A percentile compares a stretch with the other conserved stretches of the same genome.
These are phyloP conservation scores for Coriaria nepalensis DNA, from an alignment of 306 rosid genomes.

Conservation along the genomic window DNA sequence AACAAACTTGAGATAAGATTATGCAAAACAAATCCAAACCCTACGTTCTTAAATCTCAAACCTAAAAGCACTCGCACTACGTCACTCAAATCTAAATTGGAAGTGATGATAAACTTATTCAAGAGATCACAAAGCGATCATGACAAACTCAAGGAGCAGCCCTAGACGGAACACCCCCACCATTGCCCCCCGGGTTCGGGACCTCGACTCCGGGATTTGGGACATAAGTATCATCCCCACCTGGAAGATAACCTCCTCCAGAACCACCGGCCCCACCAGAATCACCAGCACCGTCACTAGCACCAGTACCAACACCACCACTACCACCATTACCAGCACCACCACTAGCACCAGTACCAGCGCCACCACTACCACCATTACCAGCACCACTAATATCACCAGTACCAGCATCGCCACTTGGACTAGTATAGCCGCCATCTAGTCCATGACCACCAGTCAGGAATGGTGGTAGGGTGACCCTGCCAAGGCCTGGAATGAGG, in stretches of 20 bases:
- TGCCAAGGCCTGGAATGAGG: conserved; percentile 51
- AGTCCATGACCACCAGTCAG: conserved; percentile 1
- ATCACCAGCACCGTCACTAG: conserved; percentile 6
- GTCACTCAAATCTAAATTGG: no score
- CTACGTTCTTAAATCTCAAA: no score
- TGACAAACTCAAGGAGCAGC: conserved; percentile 26
- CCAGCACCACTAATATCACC: not conserved
- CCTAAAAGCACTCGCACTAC: no score
- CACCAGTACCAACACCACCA: no score
- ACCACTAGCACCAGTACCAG: conserved; percentile 12
- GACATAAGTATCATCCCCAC: conserved; percentile 52
- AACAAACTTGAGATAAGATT: no score
- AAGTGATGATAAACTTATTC: no score
- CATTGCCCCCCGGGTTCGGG: conserved; percentile 43
- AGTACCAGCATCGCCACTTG: not conserved
- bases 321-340: conserved; percentile 11
- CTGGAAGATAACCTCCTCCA: conserved; percentile 39
- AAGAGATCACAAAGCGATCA: not conserved
- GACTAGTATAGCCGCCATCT: not conserved
- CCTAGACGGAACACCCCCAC: conserved; percentile 18
- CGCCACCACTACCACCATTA: conserved; percentile 15
- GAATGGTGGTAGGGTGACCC: conserved; percentile 23
- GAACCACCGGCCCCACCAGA: conserved; percentile 8
- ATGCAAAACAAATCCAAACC: no score
- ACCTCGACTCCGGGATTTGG: conserved; percentile 66